Percentiles rank a stretch among this genome's conserved stretches.
Evolutionary conservation across 2,329 filamentous ascomycete genomes (phyloP).

Genomic region (Ophiocordyceps robertsii): DNA sequence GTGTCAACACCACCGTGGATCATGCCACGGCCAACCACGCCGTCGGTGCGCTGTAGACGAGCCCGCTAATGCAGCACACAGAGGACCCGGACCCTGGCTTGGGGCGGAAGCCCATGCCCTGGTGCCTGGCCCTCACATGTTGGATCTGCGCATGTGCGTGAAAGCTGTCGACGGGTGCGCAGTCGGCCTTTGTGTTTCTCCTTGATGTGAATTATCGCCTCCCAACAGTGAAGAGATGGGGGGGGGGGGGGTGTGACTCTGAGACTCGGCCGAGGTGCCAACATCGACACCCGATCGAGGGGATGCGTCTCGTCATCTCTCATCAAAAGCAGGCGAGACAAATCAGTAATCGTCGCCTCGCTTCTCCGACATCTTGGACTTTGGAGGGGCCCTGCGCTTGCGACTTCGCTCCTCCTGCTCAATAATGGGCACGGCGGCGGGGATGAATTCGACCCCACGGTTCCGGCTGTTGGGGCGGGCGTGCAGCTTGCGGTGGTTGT

Average conservation of each 20-base stretch:
- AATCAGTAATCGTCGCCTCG: slow-evolving; percentile 15
- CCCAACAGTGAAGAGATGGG: neutral
- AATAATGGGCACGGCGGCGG: slow-evolving; percentile 24
- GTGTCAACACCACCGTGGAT: neutral
- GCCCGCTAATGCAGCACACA: neutral
- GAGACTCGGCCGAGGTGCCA: neutral
- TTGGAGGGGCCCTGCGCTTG: slow-evolving; percentile 24
- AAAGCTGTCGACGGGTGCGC: neutral
- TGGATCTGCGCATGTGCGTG: neutral
- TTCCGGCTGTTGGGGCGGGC: slow-evolving; percentile 24
- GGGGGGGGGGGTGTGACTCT: no score
- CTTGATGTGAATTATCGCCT: neutral
- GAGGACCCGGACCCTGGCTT: neutral
- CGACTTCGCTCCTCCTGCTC: slow-evolving; percentile 25
- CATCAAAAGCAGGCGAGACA: neutral
- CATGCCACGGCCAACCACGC: neutral
- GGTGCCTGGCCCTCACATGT: neutral
- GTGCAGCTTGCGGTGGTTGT: slow-evolving; percentile 28
- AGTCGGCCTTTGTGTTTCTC: neutral
- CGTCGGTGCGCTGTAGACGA: neutral
- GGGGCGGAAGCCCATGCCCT: neutral
- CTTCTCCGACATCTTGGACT: slow-evolving; percentile 20
- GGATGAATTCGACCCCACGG: slow-evolving; percentile 25
- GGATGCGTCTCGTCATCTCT: neutral
- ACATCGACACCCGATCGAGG: neutral